Evolutionary conservation across 2,329 filamentous ascomycete species (phyloP), one percentile per base, ranked within the genome.

Genomic region (Alternaria atra): DNA sequence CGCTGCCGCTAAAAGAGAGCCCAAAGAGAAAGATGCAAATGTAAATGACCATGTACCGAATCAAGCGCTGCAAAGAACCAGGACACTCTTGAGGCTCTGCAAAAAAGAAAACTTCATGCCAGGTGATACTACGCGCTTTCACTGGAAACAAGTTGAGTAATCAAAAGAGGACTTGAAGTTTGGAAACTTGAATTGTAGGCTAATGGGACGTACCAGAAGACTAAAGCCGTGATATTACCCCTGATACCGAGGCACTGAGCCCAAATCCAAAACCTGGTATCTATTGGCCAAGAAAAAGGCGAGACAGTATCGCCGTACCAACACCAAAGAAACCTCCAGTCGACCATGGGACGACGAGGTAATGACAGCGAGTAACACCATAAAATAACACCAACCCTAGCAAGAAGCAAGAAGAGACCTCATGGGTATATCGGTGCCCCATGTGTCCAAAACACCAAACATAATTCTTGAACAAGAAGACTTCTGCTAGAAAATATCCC

Each of bases 301-400:
- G n/a, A 47, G 12, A 43, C 25, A 10, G 6, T 12, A 47, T 39
- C 20, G 20, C 15, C 44, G 8, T 27, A n/a, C 13, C 30, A 40
- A 56, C 44, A n/a, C 37, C 27, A n/a, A 27, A n/a, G 32, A 29
- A 29, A 32, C 44, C 54, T 56, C 46, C 35, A 56, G 46, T 56
- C 54, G 17, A 51, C 54, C 54, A 56, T 56, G 20, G 35, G 54
- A 52, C 5, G 46, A 56, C 46, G 43, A 51, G 35, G 44, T 43
- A 32, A 40, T 52, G 50, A 52, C 50, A 20, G 35, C 20, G 17
- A 20, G 12, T 6, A 35, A 35, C 46, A 30, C 46, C 46, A 30
- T 9, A 47, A 52, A 25, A 52, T n/a, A 8, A 52, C 10, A 17
- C 35, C 34, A 52, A 47, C 23, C 50, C 25, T 40, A 30, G 35